These are phyloP conservation scores for Ilyonectria robusta DNA, from an alignment of 2,329 filamentous ascomycete species.

Conservation along the genomic window DNA sequence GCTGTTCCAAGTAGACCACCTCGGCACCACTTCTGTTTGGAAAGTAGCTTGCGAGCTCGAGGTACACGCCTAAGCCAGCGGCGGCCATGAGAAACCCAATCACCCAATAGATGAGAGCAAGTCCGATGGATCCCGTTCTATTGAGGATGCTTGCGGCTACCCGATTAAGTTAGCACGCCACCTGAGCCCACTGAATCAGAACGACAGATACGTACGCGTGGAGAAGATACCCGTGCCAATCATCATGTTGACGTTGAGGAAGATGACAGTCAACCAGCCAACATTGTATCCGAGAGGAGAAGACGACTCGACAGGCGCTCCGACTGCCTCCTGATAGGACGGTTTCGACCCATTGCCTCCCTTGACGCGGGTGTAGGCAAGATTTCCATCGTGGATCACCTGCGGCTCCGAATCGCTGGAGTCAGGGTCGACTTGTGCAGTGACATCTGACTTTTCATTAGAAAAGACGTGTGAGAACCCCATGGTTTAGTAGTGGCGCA, in stretches of 20 bases:
- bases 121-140: slow-evolving; percentile 73
- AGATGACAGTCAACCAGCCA: slow-evolving; percentile 68
- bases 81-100: slow-evolving; percentile 72
- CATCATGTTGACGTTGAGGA: slow-evolving; percentile 74
- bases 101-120: slow-evolving; percentile 75
- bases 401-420: slow-evolving; percentile 28
- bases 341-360: slow-evolving; percentile 65
- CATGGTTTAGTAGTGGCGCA: background rate
- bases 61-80: slow-evolving; percentile 70
- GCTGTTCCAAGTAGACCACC: slow-evolving; percentile 78
- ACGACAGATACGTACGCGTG: slow-evolving; percentile 64
- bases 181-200: too few species aligned
- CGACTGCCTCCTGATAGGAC: slow-evolving; percentile 72
- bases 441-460: slow-evolving; percentile 8
- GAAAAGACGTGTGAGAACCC: background rate
- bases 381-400: slow-evolving; percentile 38
- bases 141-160: slow-evolving; percentile 68
- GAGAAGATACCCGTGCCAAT: slow-evolving; percentile 76
- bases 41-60: slow-evolving; percentile 76
- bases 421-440: background rate
- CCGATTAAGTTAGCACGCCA: slow-evolving; percentile 41
- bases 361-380: slow-evolving; percentile 40
- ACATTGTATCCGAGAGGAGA: slow-evolving; percentile 74
- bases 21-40: slow-evolving; percentile 76
- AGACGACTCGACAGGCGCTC: slow-evolving; percentile 71